Conservation (phyloP, 345 rosid genomes). For the Eucalyptus brandiana region DNA sequence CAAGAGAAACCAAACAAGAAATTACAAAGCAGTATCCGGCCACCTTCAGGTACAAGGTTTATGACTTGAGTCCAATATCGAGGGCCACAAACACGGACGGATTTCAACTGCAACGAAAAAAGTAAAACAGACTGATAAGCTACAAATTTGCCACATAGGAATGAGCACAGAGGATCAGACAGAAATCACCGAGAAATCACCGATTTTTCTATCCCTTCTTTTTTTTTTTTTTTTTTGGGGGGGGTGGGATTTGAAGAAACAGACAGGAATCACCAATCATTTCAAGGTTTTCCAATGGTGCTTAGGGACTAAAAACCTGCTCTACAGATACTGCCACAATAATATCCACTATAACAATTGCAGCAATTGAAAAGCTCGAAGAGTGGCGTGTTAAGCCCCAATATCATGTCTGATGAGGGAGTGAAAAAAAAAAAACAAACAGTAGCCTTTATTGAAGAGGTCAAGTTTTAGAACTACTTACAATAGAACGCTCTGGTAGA, state of each 20-base stretch:
- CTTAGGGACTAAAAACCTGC: neutral
- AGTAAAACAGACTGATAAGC: neutral
- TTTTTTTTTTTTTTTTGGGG: neutral
- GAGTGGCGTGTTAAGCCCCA: neutral
- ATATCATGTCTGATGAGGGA: neutral
- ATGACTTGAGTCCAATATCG: slow-evolving; percentile 92
- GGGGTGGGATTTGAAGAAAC: neutral
- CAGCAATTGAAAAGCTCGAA: neutral
- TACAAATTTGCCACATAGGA: neutral
- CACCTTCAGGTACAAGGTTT: slow-evolving; percentile 85
- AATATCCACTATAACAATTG: neutral
- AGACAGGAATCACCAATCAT: neutral
- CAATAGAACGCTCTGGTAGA: slow-evolving; percentile 91
- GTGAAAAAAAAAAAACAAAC: neutral
- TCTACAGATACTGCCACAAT: neutral
- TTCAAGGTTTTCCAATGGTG: neutral
- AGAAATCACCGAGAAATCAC: neutral
- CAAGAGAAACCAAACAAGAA: neutral
- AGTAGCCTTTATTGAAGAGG: neutral
- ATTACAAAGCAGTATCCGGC: neutral
- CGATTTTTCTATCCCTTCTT: neutral
- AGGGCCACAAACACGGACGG: slow-evolving; percentile 80
- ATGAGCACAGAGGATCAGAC: neutral
- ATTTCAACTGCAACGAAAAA: slow-evolving; percentile 64
- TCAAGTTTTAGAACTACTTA: slow-evolving; percentile 23